Base-by-base conservation (phyloP, 495 filamentous ascomycete species). In the Venustampulla echinocandica region DNA sequence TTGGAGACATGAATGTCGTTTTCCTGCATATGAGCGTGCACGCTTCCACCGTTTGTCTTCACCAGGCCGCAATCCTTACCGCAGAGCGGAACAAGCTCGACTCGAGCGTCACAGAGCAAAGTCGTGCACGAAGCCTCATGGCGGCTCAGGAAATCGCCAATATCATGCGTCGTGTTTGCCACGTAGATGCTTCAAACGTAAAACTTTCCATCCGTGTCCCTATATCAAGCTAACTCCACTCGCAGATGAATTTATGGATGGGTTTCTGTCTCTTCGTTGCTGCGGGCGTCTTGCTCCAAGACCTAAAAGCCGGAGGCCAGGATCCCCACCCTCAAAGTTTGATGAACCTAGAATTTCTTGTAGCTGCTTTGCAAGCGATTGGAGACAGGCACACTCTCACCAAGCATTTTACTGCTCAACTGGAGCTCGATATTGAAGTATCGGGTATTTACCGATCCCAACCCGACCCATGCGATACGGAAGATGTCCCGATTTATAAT, bases 1-100 rank as follows among this genome's bases (percentile, higher is more conserved):
- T 94, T 40, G 64, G 67, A 17, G 81, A 94, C 59, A 70, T 87
- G n/a, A 98, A 96, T 53, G 77, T 92, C 40, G 79, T 97, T 10
- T 96, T 96, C 57, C 77, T 85, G 25, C 96, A 97, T 54, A 95
- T 97, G 84, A 85, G 82, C 56, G 86, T 97, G 19, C 92, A 97
- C 57, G 90, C 92, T 0, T 92, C 88, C 4, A 87, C 86, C 2
- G 96, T 98, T 25, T 97, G 92, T 64, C 74, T 97, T 6, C 92
- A 98, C 58, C 92, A 97, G 62, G 90, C 90, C 1, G 92, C 92
- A 15, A 94, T 96, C 14, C 90, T 87, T 73, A 96, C 94, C 60
- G 89, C 90, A 0, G 87, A 94, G 52, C 87, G 85, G 64, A 80
- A 97, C 62, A 73, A 78, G 39, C 67, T 95, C 51, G 77, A 87